Evolutionary conservation across 2,329 filamentous ascomycete species (phyloP).

Genomic region (Rachicladosporium sp.): DNA sequence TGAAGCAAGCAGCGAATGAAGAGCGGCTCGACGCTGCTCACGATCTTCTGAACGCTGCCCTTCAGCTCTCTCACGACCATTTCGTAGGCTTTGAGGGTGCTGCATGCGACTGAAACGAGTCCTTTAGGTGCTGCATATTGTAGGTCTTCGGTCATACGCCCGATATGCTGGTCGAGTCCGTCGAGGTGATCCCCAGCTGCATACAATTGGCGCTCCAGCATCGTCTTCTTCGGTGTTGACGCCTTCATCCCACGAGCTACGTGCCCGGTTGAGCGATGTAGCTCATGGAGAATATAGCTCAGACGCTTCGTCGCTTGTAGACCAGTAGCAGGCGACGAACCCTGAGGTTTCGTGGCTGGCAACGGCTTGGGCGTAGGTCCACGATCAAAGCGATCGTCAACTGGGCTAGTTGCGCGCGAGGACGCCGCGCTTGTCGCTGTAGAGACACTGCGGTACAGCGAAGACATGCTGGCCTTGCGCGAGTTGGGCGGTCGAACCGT

Average conservation of each 20-base stretch:
- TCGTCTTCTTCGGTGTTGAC: slow-evolving; percentile 35
- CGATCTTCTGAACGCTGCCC: slow-evolving; percentile 37
- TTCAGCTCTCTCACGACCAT: slow-evolving; percentile 38
- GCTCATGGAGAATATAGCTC: slow-evolving; percentile 16
- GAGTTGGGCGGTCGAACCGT: slow-evolving; percentile 24
- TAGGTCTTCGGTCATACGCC: slow-evolving; percentile 35
- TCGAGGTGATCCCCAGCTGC: slow-evolving; percentile 45
- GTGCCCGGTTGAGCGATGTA: slow-evolving; percentile 16
- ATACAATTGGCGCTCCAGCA: slow-evolving; percentile 44
- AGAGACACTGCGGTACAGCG: slow-evolving; percentile 7
- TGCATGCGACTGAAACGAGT: slow-evolving; percentile 28
- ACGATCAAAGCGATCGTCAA: slow-evolving; percentile 14
- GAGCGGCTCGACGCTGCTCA: slow-evolving; percentile 43
- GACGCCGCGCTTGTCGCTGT: slow-evolving; percentile 13
- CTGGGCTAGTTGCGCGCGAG: slow-evolving; percentile 21
- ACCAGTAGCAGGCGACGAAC: no score
- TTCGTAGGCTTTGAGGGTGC: slow-evolving; percentile 37
- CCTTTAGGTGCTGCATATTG: slow-evolving; percentile 31
- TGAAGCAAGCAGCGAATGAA: slow-evolving; percentile 48
- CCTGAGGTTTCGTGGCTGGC: no score
- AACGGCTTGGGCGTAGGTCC: no score
- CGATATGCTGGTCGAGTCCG: slow-evolving; percentile 39
- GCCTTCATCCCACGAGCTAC: slow-evolving; percentile 31
- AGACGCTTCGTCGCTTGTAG: slow-evolving; percentile 12
- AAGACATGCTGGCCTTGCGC: slow-evolving; percentile 19